Evolutionary conservation across 2,329 filamentous ascomycete species (phyloP), one percentile per base, ranked within the genome.

Genomic region (Diaporthe helianthi): DNA sequence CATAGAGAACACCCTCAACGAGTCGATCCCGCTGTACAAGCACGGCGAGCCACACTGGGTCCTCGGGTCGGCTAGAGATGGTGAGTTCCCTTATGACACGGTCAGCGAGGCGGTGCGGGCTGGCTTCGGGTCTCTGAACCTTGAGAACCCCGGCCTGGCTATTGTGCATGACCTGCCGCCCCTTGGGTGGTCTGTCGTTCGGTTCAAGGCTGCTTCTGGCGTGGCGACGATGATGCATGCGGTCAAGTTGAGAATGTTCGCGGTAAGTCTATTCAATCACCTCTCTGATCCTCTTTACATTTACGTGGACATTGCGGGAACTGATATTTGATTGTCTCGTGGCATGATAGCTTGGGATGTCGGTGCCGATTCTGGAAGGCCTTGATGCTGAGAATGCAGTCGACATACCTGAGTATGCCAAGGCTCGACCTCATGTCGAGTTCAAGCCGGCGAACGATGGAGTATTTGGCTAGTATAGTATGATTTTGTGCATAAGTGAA

Each of bases 31-130:
- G 4, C 60, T 75, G 9, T 75, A 75, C 61, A 75, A 75, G 68
- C 74, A 74, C 53, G 73, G 70, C 1, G 70, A 71, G 6, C 69
- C 74, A 4, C 67, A 72, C 0, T 75, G 71, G 73, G 54, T 75
- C 1, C 64, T 75, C 2, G 73, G 74, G 12, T 54, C 70, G 1
- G 49, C n/a, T 1, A 52, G n/a, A 8, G 31, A 70, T 22, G 51
- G 41, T 2, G 22, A 24, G 4, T 74, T 75, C 51, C 33, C 61
- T 0, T 66, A 60, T 17, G 12, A 47, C 2, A 72, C 60, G 19
- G 69, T 73, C 1, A 55, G 33, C 12, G 47, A 65, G 58, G 49
- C 38, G 10, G 49, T 65, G 1, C 17, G 22, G 4, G 41, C 13
- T 47, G 13, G 70, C 7, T 63, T 49, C 2, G 44, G 41, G 1